Evolutionary conservation across 768 basidiomycete species (phyloP).

Genomic region (Pisolithus tinctorius): DNA sequence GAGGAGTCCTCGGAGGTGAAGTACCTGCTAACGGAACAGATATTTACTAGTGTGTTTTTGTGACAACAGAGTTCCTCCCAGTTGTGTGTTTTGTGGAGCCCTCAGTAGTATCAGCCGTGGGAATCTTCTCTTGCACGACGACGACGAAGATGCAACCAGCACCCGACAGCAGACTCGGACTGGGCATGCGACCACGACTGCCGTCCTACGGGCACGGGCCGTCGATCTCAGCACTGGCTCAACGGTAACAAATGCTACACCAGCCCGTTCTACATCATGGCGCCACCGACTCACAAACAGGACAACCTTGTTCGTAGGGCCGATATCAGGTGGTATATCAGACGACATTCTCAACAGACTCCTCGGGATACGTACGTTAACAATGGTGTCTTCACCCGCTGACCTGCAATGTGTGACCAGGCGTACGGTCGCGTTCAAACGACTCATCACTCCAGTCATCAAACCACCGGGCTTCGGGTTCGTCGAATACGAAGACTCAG

Average conservation of each 20-base stretch:
- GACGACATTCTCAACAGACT: slow-evolving; percentile 76
- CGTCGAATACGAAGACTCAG: slow-evolving; percentile 91
- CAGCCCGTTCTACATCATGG: slow-evolving; percentile 49
- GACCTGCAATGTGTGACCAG: too few species aligned
- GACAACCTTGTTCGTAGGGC: slow-evolving; percentile 83
- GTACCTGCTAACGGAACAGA: too few species aligned
- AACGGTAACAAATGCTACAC: slow-evolving; percentile 59
- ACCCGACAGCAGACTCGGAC: slow-evolving; percentile 74
- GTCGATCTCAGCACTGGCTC: slow-evolving; percentile 86
- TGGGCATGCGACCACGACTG: slow-evolving; percentile 84
- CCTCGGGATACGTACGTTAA: slow-evolving; percentile 51
- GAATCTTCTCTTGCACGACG: too few species aligned
- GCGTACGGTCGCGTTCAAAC: slow-evolving; percentile 93
- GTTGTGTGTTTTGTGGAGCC: too few species aligned
- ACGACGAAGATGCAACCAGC: slow-evolving; percentile 49
- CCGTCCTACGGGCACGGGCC: slow-evolving; percentile 87
- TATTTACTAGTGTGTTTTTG: too few species aligned
- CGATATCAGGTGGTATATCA: slow-evolving; percentile 89
- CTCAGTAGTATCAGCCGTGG: too few species aligned
- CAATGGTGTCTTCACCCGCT: too few species aligned
- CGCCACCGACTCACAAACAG: slow-evolving; percentile 64
- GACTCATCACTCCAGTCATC: slow-evolving; percentile 85
- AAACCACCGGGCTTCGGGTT: slow-evolving; percentile 97
- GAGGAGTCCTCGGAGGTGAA: too few species aligned
- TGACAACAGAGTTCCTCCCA: too few species aligned